phyloP scores from a whole-genome alignment of 2,329 filamentous ascomycete species.

The Stagonosporopsis vannaccii region DNA sequence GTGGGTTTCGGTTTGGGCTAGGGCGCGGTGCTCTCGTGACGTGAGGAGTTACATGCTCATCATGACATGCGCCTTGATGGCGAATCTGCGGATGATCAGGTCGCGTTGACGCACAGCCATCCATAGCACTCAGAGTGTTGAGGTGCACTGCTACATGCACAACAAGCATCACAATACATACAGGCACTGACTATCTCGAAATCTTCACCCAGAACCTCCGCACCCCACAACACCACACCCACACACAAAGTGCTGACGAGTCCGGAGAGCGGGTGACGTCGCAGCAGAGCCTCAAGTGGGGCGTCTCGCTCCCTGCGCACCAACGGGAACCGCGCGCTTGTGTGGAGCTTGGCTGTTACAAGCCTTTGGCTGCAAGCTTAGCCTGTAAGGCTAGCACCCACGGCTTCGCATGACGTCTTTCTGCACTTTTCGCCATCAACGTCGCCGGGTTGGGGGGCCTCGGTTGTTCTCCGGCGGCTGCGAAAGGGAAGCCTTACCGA shows the following conservation, averaged over 20 bases:
- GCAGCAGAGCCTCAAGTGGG: conserved; percentile 16
- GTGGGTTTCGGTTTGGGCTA: not conserved
- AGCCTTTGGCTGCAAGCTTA: conserved; percentile 13
- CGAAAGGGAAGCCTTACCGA: conserved; percentile 3
- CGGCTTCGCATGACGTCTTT: conserved; percentile 7
- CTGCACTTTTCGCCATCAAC: not conserved
- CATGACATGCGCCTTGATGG: not conserved
- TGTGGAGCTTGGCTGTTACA: conserved; percentile 9
- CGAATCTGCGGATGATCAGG: not conserved
- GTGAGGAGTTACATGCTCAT: not conserved
- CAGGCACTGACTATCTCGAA: not conserved
- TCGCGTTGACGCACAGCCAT: not conserved
- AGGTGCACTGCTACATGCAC: not conserved
- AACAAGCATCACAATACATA: not conserved
- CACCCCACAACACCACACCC: conserved; percentile 2
- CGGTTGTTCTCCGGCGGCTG: not conserved
- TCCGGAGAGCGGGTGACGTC: conserved; percentile 14
- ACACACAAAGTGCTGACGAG: conserved; percentile 3
- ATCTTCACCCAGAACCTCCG: not conserved
- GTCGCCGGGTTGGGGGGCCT: not conserved
- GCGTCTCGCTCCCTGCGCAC: conserved; percentile 4
- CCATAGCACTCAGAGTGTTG: not conserved
- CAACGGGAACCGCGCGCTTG: conserved; percentile 12
- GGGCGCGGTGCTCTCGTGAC: not conserved
- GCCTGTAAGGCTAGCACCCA: conserved; percentile 6